phyloP scores from a whole-genome alignment of 345 rosid species.

The Barbarea vulgaris region DNA sequence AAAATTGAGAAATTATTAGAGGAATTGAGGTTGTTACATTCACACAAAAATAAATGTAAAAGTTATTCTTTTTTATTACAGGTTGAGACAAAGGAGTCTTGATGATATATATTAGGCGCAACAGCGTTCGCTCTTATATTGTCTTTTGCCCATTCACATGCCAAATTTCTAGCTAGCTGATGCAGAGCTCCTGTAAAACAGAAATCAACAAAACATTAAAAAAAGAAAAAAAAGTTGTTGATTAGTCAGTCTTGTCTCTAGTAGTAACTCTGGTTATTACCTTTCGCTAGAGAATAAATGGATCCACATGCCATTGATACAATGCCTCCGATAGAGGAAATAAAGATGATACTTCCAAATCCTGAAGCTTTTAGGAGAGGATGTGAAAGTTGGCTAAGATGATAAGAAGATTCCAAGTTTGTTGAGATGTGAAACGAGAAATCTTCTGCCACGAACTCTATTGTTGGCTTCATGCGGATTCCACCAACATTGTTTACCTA shows the following conservation, averaged over 20 bases:
- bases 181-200: constrained; percentile 50
- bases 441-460: constrained; percentile 50
- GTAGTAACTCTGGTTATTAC: constrained; percentile 25
- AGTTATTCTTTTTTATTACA: neutral
- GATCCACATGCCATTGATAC: constrained; percentile 34
- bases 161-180: constrained; percentile 56
- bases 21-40: neutral
- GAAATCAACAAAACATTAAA: too few relatives aligned
- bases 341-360: constrained; percentile 50
- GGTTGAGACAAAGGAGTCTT: constrained; percentile 43
- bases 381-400: constrained; percentile 56
- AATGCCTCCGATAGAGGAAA: constrained; percentile 48
- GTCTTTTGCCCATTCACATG: constrained; percentile 81
- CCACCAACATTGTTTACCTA: constrained; percentile 62
- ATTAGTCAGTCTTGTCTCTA: neutral
- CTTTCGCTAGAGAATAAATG: constrained; percentile 47
- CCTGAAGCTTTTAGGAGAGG: constrained; percentile 55
- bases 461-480: constrained; percentile 42
- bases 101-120: constrained; percentile 50
- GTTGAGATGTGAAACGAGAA: constrained; percentile 41
- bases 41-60: neutral
- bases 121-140: constrained; percentile 59
- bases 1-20: neutral
- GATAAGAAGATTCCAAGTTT: constrained; percentile 55
- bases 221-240: neutral